Conservation (phyloP, 768 basidiomycete genomes). For the Boletus patriciae region DNA sequence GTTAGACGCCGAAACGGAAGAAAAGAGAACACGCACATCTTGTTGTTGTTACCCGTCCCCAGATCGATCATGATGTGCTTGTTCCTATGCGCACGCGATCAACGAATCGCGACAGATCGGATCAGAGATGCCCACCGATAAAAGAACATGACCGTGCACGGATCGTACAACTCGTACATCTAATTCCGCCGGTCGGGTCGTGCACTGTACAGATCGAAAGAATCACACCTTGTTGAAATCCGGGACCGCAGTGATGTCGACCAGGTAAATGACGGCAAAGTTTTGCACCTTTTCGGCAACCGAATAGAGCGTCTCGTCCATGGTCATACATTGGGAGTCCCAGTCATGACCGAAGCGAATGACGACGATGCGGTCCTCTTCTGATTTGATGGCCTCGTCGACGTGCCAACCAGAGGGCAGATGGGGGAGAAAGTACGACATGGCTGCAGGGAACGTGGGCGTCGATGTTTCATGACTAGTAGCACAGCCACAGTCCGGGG, state of each 20-base stretch:
- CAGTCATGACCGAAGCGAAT: constrained; percentile 94
- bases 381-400: constrained; percentile 97
- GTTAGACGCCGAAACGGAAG: neutral
- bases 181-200: constrained; percentile 30
- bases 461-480: neutral
- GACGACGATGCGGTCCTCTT: constrained; percentile 93
- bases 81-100: constrained; percentile 52
- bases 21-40: constrained; percentile 66
- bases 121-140: constrained; percentile 65
- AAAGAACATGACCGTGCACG: constrained; percentile 98
- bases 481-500: neutral
- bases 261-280: constrained; percentile 94
- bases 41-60: constrained; percentile 99
- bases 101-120: neutral
- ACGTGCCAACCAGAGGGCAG: constrained; percentile 97
- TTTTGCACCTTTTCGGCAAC: constrained; percentile 98
- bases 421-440: constrained; percentile 91
- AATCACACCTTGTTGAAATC: constrained; percentile 91
- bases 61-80: constrained; percentile 99
- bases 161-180: constrained; percentile 99
- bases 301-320: constrained; percentile 94
- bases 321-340: constrained; percentile 95
- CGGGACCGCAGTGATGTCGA: constrained; percentile 94
- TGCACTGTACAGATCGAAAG: neutral
- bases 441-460: constrained; percentile 24